These are phyloP conservation scores for Sarocladium kiliense DNA, from an alignment of 2,329 filamentous ascomycete genomes.

Conservation along the genomic window DNA sequence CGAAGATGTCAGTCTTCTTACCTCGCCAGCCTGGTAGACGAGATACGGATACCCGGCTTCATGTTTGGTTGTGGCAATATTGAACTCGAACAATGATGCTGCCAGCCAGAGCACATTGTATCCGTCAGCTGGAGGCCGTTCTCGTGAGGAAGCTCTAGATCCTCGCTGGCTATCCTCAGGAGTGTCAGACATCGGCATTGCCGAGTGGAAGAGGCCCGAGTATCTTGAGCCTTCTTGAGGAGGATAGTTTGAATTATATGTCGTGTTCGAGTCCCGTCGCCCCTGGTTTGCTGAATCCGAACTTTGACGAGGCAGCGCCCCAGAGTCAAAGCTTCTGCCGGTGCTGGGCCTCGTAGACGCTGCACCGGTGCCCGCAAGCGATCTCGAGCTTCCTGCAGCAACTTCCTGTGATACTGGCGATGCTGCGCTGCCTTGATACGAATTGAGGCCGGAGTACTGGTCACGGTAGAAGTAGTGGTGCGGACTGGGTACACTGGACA, in stretches of 20 bases:
- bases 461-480: constrained; percentile 54
- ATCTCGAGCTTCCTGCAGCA: constrained; percentile 44
- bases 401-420: constrained; percentile 43
- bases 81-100: constrained; percentile 93
- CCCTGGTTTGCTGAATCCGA: constrained; percentile 40
- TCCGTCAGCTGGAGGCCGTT: constrained; percentile 48
- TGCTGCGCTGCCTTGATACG: constrained; percentile 49
- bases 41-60: constrained; percentile 96
- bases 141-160: constrained; percentile 56
- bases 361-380: constrained; percentile 31
- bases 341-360: constrained; percentile 50
- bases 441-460: constrained; percentile 36
- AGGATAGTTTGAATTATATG: constrained; percentile 42
- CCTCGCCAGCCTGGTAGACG: constrained; percentile 90
- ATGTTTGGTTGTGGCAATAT: constrained; percentile 85
- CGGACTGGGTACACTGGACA: constrained; percentile 35
- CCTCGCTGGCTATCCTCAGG: constrained; percentile 48
- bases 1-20: constrained; percentile 33
- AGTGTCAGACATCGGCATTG: constrained; percentile 72
- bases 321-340: constrained; percentile 54
- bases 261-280: constrained; percentile 51
- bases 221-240: constrained; percentile 47
- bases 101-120: constrained; percentile 83
- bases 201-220: constrained; percentile 81
- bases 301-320: constrained; percentile 44